phyloP scores from a whole-genome alignment of 2,329 filamentous ascomycete species.

The Drechslerella coelobrocha region DNA sequence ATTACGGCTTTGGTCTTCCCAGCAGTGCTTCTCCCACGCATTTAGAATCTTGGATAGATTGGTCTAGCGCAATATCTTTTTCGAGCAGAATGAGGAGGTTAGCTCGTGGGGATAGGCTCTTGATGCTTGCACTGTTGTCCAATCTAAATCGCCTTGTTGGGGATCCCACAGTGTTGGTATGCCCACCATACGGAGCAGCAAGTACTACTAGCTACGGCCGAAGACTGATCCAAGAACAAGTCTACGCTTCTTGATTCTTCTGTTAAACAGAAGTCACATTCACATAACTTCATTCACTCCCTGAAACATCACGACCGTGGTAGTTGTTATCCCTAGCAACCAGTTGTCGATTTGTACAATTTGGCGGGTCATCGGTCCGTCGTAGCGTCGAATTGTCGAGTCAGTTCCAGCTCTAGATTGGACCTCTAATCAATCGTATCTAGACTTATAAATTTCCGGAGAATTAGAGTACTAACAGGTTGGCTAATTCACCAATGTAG shows the following conservation, averaged over 20 bases:
- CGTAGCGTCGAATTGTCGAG: background rate
- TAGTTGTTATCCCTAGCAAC: too few species aligned
- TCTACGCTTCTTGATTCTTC: background rate
- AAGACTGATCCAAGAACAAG: background rate
- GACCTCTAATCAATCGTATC: background rate
- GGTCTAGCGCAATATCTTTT: too few species aligned
- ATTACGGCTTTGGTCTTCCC: too few species aligned
- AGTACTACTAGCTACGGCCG: background rate
- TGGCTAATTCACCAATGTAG: background rate
- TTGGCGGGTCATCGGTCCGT: too few species aligned
- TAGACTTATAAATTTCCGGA: background rate
- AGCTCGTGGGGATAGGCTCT: too few species aligned
- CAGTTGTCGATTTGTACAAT: too few species aligned
- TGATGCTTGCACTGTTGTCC: background rate
- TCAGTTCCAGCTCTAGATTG: background rate
- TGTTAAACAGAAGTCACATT: too few species aligned
- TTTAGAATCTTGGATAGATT: background rate
- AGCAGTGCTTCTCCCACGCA: too few species aligned
- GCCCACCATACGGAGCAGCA: background rate
- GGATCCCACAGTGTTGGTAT: background rate
- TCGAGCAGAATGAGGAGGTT: too few species aligned
- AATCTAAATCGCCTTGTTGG: background rate
- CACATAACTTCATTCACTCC: background rate
- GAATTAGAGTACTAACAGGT: constrained; percentile 4
- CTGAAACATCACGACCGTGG: too few species aligned